A percentile compares a stretch with the other conserved stretches of the same genome.
Conservation (phyloP, 2,329 filamentous ascomycete genomes). For the Colletotrichum somersetense region DNA sequence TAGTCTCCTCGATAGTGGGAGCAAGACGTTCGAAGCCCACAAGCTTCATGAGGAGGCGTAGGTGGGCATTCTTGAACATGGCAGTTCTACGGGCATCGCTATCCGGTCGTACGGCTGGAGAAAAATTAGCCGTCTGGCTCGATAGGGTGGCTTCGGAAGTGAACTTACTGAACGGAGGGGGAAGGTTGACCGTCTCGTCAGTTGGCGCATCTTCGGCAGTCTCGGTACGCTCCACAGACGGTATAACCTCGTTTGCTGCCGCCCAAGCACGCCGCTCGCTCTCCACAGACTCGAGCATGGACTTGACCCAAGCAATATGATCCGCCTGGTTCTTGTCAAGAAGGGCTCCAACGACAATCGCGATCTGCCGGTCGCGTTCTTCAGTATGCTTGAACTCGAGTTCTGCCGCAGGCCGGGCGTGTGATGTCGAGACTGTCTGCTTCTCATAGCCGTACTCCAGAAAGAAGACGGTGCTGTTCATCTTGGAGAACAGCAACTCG, state of each 20-base stretch:
- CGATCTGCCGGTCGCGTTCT: slow-evolving; percentile 78
- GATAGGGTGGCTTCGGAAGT: background rate
- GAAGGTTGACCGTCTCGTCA: slow-evolving; percentile 53
- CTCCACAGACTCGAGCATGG: slow-evolving; percentile 74
- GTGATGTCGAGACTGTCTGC: slow-evolving; percentile 72
- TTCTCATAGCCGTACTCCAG: slow-evolving; percentile 92
- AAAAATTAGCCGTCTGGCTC: slow-evolving; percentile 47
- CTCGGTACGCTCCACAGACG: slow-evolving; percentile 50
- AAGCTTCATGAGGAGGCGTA: slow-evolving; percentile 86
- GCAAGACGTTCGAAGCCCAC: slow-evolving; percentile 75
- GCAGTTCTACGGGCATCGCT: slow-evolving; percentile 76
- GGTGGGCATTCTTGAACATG: slow-evolving; percentile 89
- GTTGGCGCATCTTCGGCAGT: slow-evolving; percentile 46
- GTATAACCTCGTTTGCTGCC: slow-evolving; percentile 73
- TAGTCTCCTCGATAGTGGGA: slow-evolving; percentile 73
- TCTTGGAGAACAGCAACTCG: slow-evolving; percentile 96
- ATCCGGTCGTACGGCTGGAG: slow-evolving; percentile 70
- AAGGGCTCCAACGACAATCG: slow-evolving; percentile 82
- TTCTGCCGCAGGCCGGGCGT: slow-evolving; percentile 80
- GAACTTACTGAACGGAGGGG: slow-evolving; percentile 63
- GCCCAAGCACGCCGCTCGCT: slow-evolving; percentile 84
- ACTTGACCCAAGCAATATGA: slow-evolving; percentile 85
- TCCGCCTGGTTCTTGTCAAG: slow-evolving; percentile 84
- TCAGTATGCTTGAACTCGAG: slow-evolving; percentile 83
- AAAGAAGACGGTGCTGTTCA: slow-evolving; percentile 84